These are phyloP conservation scores for Trichomonascus vanleenenianus DNA, from an alignment of 805 yeast species.

Conservation along the genomic window DNA sequence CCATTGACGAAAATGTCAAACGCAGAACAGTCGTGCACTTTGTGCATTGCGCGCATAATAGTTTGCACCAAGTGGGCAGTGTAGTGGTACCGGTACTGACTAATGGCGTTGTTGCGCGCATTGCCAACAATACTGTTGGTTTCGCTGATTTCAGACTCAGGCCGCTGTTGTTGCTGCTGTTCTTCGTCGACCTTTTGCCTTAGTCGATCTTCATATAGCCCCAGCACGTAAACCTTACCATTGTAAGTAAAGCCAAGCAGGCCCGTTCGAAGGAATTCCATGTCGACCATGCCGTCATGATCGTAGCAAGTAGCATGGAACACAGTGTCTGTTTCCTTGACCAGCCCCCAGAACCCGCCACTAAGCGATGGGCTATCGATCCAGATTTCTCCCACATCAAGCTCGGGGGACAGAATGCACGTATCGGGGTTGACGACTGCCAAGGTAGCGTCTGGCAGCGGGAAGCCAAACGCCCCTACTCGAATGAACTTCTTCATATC, in stretches of 20 bases:
- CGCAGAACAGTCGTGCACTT: slow-evolving; percentile 83
- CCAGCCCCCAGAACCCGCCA: slow-evolving; percentile 79
- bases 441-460: slow-evolving; percentile 86
- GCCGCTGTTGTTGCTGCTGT: not conserved
- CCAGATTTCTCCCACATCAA: slow-evolving; percentile 95
- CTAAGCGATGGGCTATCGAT: slow-evolving; percentile 88
- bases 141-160: not conserved
- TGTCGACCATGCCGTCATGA: slow-evolving; percentile 58
- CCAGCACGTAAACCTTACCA: slow-evolving; percentile 83
- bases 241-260: slow-evolving; percentile 79
- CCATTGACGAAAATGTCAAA: slow-evolving; percentile 76
- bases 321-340: slow-evolving; percentile 58
- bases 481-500: slow-evolving; percentile 47
- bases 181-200: slow-evolving; percentile 40
- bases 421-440: slow-evolving; percentile 96
- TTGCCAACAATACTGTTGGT: not conserved
- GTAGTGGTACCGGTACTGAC: slow-evolving; percentile 57
- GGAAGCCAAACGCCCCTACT: slow-evolving; percentile 89
- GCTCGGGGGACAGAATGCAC: slow-evolving; percentile 57
- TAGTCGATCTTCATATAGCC: slow-evolving; percentile 85
- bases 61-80: slow-evolving; percentile 83
- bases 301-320: slow-evolving; percentile 79
- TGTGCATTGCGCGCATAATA: slow-evolving; percentile 69
- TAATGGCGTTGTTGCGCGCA: not conserved
- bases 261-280: slow-evolving; percentile 86